These are phyloP conservation scores for Cunninghamia lanceolata DNA, from an alignment of 75 land plant genomes.

Conservation along the genomic window DNA sequence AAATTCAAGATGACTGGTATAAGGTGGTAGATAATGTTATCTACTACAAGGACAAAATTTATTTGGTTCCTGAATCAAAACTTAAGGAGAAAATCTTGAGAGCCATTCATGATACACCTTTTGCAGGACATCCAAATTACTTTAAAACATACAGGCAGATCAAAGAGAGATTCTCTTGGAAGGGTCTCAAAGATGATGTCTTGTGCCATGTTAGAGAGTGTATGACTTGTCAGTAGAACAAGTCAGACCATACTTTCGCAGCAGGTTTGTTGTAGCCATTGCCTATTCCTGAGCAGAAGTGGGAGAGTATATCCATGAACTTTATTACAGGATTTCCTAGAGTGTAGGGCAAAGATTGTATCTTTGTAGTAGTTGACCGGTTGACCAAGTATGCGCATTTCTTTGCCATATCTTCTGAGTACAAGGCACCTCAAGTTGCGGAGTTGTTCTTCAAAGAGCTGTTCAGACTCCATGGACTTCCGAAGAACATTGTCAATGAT, in stretches of 20 bases:
- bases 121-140: background rate
- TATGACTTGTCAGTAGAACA: background rate
- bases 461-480: background rate
- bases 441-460: background rate
- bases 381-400: background rate
- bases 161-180: background rate
- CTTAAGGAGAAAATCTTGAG: background rate
- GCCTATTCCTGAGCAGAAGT: background rate
- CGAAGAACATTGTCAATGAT: background rate
- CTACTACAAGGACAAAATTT: background rate
- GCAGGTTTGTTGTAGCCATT: background rate
- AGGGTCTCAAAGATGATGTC: background rate
- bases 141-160: background rate
- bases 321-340: background rate
- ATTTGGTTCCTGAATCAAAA: background rate
- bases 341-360: background rate
- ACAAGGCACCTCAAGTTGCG: background rate
- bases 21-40: background rate
- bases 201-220: background rate
- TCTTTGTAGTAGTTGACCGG: background rate
- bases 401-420: background rate
- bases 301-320: no score
- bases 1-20: background rate
- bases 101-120: background rate
- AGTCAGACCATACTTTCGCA: background rate